Percentiles rank a stretch among this genome's conserved stretches.
Conservation (phyloP, 2,329 filamentous ascomycete species). For the Tolypocladium capitatum region DNA sequence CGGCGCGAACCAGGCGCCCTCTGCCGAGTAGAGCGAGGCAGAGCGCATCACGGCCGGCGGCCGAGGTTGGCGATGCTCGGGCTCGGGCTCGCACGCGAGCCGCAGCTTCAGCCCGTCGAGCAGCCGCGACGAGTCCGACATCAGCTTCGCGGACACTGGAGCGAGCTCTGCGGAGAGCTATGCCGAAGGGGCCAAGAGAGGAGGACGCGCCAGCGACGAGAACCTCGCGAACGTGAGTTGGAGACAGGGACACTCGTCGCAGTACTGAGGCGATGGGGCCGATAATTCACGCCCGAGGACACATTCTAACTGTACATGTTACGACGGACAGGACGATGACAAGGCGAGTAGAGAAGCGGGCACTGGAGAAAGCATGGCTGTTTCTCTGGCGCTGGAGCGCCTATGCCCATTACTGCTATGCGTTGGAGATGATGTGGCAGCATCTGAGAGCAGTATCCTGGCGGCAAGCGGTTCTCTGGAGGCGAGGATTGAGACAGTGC, state of each 20-base stretch:
- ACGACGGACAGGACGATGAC: not conserved
- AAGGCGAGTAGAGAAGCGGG: not conserved
- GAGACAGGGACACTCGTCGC: not conserved
- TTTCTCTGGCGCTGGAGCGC: not conserved
- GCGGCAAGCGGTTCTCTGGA: not conserved
- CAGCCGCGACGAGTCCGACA: constrained; percentile 3
- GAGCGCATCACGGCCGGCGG: constrained; percentile 7
- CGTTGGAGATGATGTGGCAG: not conserved
- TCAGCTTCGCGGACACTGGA: not conserved
- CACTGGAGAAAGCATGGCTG: not conserved
- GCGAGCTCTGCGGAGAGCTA: constrained; percentile 1
- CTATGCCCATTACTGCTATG: not conserved
- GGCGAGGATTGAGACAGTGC: not conserved
- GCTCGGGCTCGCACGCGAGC: constrained; percentile 2
- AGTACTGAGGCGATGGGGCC: not conserved
- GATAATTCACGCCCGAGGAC: not conserved
- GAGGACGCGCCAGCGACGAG: not conserved
- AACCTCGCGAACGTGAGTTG: not conserved
- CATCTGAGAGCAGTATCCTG: not conserved
- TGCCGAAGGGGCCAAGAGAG: not conserved
- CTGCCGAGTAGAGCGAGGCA: constrained; percentile 22
- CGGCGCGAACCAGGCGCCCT: constrained; percentile 19
- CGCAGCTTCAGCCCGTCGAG: constrained; percentile 6
- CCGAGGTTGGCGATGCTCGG: constrained; percentile 1
- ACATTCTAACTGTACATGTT: not conserved